Evolutionary conservation across 495 filamentous ascomycete genomes (phyloP).

Genomic region (Lasiosphaeria miniovina): DNA sequence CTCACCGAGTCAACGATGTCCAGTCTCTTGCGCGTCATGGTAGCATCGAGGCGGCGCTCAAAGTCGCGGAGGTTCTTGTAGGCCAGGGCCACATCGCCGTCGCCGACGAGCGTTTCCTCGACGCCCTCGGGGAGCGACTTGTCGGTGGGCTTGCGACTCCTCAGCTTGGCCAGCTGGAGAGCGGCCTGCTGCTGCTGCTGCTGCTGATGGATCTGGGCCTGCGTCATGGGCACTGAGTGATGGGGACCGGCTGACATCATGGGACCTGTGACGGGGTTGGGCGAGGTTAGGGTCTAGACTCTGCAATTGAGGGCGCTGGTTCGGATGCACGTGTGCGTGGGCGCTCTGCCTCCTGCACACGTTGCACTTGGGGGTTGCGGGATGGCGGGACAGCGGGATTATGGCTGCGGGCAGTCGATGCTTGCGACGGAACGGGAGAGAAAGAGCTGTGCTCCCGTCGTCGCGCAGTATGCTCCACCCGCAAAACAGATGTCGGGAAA

Average conservation of each 20-base stretch:
- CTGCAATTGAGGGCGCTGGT: background rate
- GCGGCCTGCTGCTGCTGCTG: slow-evolving; percentile 52
- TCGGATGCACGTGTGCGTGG: background rate
- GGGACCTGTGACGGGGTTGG: slow-evolving; percentile 23
- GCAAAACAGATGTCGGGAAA: slow-evolving; percentile 4
- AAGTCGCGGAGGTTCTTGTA: slow-evolving; percentile 82
- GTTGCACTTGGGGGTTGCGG: background rate
- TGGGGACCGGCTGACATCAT: slow-evolving; percentile 31
- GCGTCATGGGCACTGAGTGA: slow-evolving; percentile 55
- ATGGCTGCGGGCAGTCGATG: background rate
- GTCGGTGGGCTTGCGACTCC: slow-evolving; percentile 86
- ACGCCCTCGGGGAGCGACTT: slow-evolving; percentile 89
- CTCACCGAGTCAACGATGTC: slow-evolving; percentile 84
- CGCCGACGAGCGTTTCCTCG: slow-evolving; percentile 61
- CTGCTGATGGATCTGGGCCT: slow-evolving; percentile 53
- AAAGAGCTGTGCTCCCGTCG: background rate
- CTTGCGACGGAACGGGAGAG: background rate
- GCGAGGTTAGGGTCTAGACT: slow-evolving; percentile 4
- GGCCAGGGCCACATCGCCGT: slow-evolving; percentile 76
- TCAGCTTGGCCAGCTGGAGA: slow-evolving; percentile 67
- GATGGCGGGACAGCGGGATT: background rate
- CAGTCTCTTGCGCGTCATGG: slow-evolving; percentile 90
- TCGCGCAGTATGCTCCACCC: background rate
- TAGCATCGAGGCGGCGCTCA: slow-evolving; percentile 85
- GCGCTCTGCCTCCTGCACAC: background rate